Percentiles rank a stretch among this genome's conserved stretches.
Evolutionary conservation across 1,139 yeast species (phyloP).

Genomic region (Tardiomyces depauwii): DNA sequence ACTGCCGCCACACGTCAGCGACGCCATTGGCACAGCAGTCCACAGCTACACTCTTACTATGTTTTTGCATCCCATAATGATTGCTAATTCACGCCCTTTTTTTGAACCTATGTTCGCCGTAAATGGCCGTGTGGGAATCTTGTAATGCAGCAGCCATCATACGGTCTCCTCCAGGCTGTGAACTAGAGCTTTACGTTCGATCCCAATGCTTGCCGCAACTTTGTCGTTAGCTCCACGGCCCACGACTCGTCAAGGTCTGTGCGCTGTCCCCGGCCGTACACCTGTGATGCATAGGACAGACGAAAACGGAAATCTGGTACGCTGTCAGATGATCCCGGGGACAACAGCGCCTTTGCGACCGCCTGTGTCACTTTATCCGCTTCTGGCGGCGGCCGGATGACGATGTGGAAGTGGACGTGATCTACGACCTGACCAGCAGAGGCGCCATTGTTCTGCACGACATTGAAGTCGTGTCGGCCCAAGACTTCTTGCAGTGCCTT

Average conservation of each 20-base stretch:
- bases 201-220: neutral
- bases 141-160: too few species aligned
- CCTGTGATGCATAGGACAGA: constrained; percentile 15
- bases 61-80: too few species aligned
- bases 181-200: neutral
- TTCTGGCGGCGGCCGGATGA: constrained; percentile 13
- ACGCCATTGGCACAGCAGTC: too few species aligned
- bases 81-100: too few species aligned
- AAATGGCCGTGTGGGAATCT: too few species aligned
- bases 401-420: constrained; percentile 76
- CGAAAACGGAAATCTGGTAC: constrained; percentile 1
- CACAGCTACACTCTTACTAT: too few species aligned
- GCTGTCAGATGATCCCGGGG: neutral
- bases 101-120: too few species aligned
- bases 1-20: too few species aligned
- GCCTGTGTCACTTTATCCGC: constrained; percentile 1
- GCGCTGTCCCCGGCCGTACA: constrained; percentile 22
- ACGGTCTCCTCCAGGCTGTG: too few species aligned
- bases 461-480: constrained; percentile 63
- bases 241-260: constrained; percentile 17
- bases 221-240: neutral
- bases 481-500: constrained; percentile 42
- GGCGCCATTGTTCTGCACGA: constrained; percentile 77
- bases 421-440: constrained; percentile 83
- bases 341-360: constrained; percentile 1